A percentile compares a stretch with the other conserved stretches of the same genome.
Evolutionary conservation across 2,329 filamentous ascomycete species (phyloP).

Genomic region (Diaporthe nobilis): DNA sequence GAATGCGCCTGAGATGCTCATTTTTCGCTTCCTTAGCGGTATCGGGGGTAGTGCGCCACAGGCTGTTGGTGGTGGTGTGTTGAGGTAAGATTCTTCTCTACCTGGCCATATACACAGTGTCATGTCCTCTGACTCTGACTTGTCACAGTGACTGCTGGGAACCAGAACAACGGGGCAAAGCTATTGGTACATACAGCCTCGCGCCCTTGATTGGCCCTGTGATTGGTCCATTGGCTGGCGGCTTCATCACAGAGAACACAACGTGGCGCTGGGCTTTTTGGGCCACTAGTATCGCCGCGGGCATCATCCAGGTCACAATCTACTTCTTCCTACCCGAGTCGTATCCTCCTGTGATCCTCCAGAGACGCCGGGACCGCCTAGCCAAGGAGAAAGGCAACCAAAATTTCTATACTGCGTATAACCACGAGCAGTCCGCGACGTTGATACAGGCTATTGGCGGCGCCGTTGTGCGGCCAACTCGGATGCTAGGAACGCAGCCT

Average conservation of each 20-base stretch:
- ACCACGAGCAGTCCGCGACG: conserved; percentile 51
- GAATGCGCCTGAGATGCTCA: not conserved
- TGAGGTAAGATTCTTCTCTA: not conserved
- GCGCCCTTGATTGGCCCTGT: conserved; percentile 76
- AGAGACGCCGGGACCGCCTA: conserved; percentile 69
- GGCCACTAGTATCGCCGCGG: conserved; percentile 73
- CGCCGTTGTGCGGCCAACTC: conserved; percentile 40
- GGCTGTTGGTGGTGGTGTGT: conserved; percentile 8
- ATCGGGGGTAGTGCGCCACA: not conserved
- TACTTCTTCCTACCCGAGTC: conserved; percentile 75
- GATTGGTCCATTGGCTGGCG: conserved; percentile 75
- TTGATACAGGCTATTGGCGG: conserved; percentile 41
- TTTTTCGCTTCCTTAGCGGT: not conserved
- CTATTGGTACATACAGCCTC: conserved; percentile 74
- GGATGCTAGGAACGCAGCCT: conserved; percentile 65
- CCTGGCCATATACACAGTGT: not conserved
- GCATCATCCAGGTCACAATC: conserved; percentile 69
- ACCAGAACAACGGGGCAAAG: conserved; percentile 74
- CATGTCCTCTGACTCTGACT: not conserved
- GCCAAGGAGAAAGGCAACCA: conserved; percentile 69
- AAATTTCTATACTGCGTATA: conserved; percentile 64
- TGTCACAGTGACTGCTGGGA: conserved; percentile 59
- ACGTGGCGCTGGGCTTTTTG: conserved; percentile 84
- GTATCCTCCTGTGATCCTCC: conserved; percentile 74
- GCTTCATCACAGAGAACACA: conserved; percentile 73